Evolutionary conservation across 2,329 filamentous ascomycete species (phyloP).

Genomic region (Blastomyces silverae): DNA sequence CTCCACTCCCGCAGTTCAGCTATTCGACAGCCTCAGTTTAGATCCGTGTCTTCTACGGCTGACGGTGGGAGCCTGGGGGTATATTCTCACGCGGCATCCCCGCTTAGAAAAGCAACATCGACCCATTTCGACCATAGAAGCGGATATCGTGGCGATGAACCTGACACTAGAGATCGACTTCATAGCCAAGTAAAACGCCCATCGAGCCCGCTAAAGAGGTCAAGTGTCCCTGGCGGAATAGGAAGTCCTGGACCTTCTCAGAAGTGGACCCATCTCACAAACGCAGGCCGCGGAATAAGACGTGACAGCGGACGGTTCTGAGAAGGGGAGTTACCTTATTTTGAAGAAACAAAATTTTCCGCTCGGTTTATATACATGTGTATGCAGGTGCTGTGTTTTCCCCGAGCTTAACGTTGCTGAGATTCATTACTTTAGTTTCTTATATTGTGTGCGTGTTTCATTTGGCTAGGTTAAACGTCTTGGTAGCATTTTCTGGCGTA

Average conservation of each 20-base stretch:
- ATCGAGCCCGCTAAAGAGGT: slow-evolving; percentile 41
- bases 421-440: background rate
- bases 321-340: background rate
- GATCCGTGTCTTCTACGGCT: slow-evolving; percentile 35
- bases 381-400: background rate
- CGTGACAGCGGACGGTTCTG: slow-evolving; percentile 30
- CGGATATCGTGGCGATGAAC: slow-evolving; percentile 39
- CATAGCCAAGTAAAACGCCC: slow-evolving; percentile 35
- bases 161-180: slow-evolving; percentile 32
- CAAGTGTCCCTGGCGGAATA: slow-evolving; percentile 35
- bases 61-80: slow-evolving; percentile 76
- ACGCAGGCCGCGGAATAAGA: slow-evolving; percentile 18
- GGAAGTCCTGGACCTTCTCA: slow-evolving; percentile 32
- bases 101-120: slow-evolving; percentile 69
- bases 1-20: slow-evolving; percentile 37
- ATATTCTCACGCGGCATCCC: slow-evolving; percentile 72
- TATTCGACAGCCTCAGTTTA: slow-evolving; percentile 51
- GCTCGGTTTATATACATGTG: background rate
- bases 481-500: background rate
- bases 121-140: slow-evolving; percentile 45
- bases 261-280: slow-evolving; percentile 24
- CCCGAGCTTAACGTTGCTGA: background rate
- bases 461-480: background rate
- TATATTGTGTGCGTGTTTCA: background rate
- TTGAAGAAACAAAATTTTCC: background rate